Evolutionary conservation across 1,284 basidiomycete species (phyloP).

Genomic region (Pseudozyma pruni): DNA sequence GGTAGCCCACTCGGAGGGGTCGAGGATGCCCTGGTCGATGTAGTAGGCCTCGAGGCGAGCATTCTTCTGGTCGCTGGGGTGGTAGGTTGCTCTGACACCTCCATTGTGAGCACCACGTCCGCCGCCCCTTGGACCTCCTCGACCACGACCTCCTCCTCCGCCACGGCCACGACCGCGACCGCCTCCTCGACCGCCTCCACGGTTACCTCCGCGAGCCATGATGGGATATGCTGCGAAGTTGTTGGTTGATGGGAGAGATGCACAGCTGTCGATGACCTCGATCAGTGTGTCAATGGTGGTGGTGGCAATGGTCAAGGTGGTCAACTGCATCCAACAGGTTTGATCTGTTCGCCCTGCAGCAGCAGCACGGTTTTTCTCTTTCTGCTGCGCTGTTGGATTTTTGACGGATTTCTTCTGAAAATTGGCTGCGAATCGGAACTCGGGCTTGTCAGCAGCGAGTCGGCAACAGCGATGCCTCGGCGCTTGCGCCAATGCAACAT

Average conservation of each 20-base stretch:
- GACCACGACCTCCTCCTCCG: conserved; percentile 22
- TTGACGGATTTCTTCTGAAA: conserved; percentile 6
- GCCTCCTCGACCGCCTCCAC: conserved; percentile 32
- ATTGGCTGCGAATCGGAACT: conserved; percentile 9
- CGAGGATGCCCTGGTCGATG: conserved; percentile 62
- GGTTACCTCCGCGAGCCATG: conserved; percentile 46
- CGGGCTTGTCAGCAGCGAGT: conserved; percentile 6
- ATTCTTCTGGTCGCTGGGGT: conserved; percentile 41
- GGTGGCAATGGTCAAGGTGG: conserved; percentile 6
- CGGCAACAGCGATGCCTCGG: conserved; percentile 6
- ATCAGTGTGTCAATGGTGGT: conserved; percentile 21
- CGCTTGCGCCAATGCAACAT: background rate
- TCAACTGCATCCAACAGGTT: background rate
- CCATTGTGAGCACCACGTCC: conserved; percentile 27
- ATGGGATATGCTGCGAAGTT: background rate
- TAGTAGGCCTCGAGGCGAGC: conserved; percentile 63
- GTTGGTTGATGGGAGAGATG: background rate
- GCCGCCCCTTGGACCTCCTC: conserved; percentile 38
- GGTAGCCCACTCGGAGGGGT: conserved; percentile 76
- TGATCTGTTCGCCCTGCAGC: background rate
- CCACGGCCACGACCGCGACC: conserved; percentile 43
- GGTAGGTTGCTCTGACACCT: conserved; percentile 21
- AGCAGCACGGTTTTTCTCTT: background rate
- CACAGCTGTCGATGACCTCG: conserved; percentile 13
- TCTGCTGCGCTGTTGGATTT: conserved; percentile 3